Evolutionary conservation across 768 basidiomycete genomes (phyloP).

Genomic region (Dentipellis fragilis): DNA sequence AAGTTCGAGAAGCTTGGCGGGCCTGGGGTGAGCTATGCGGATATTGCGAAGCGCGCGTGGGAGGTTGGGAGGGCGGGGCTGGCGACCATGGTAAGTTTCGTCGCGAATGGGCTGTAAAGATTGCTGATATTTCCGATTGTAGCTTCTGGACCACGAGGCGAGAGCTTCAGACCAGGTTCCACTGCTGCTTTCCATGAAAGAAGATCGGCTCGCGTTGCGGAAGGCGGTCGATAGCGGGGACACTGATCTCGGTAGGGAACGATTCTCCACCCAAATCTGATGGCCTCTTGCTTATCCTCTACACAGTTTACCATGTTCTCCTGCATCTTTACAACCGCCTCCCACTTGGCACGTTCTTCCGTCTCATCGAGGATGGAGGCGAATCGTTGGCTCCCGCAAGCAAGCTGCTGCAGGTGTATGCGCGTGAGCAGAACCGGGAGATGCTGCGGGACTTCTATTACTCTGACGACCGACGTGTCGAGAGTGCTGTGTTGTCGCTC

Average conservation of each 20-base stretch:
- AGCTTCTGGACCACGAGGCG: constrained; percentile 89
- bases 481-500: constrained; percentile 82
- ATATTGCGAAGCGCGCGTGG: constrained; percentile 92
- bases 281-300: not conserved
- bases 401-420: constrained; percentile 80
- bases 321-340: constrained; percentile 78
- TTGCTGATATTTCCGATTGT: not conserved
- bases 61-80: constrained; percentile 70
- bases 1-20: constrained; percentile 82
- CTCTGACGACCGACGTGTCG: constrained; percentile 90
- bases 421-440: constrained; percentile 80
- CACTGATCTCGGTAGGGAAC: constrained; percentile 72
- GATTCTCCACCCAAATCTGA: not conserved
- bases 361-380: constrained; percentile 86
- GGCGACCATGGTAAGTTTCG: constrained; percentile 62
- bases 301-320: constrained; percentile 84
- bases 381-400: constrained; percentile 63
- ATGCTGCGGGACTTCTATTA: constrained; percentile 96
- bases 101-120: not conserved
- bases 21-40: constrained; percentile 81
- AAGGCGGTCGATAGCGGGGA: constrained; percentile 95
- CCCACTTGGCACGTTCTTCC: constrained; percentile 87
- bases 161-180: constrained; percentile 90
- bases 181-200: constrained; percentile 87
- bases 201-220: constrained; percentile 75